Percentiles rank a stretch among this genome's conserved stretches.
Conservation (phyloP, 2,329 filamentous ascomycete species). For the Aureobasidium sp. region DNA sequence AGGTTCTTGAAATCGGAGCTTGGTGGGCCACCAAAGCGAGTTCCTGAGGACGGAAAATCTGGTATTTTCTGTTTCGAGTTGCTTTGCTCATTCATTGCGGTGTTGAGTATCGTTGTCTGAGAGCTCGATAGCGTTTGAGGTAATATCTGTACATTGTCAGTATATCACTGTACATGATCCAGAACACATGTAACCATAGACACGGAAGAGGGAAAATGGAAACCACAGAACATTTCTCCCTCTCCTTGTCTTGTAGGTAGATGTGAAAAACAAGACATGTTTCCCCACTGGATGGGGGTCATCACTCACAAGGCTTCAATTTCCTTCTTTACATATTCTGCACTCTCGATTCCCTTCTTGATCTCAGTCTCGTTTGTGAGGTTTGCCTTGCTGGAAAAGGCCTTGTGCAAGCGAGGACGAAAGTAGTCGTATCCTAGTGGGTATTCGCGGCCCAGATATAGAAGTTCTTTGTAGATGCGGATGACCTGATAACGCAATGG, state of each 20-base stretch:
- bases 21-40: conserved; percentile 52
- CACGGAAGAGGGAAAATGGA: background rate
- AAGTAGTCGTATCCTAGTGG: conserved; percentile 81
- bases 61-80: background rate
- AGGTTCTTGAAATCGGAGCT: conserved; percentile 65
- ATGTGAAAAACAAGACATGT: too few species aligned
- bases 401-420: conserved; percentile 69
- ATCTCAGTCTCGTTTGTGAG: conserved; percentile 69
- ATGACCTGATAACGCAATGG: conserved; percentile 71
- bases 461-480: conserved; percentile 82
- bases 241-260: background rate
- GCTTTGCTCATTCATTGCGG: conserved; percentile 15
- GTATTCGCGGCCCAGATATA: conserved; percentile 78
- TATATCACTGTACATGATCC: background rate
- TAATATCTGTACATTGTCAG: conserved; percentile 58
- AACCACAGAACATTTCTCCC: background rate
- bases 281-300: conserved; percentile 4
- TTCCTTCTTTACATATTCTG: conserved; percentile 89
- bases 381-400: conserved; percentile 68
- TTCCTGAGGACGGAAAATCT: background rate
- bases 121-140: conserved; percentile 78
- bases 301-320: conserved; percentile 81
- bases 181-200: background rate
- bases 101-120: conserved; percentile 66
- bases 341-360: conserved; percentile 62